Conservation (phyloP, 108 stramenopile species). For the Cylindrotheca closterium region DNA sequence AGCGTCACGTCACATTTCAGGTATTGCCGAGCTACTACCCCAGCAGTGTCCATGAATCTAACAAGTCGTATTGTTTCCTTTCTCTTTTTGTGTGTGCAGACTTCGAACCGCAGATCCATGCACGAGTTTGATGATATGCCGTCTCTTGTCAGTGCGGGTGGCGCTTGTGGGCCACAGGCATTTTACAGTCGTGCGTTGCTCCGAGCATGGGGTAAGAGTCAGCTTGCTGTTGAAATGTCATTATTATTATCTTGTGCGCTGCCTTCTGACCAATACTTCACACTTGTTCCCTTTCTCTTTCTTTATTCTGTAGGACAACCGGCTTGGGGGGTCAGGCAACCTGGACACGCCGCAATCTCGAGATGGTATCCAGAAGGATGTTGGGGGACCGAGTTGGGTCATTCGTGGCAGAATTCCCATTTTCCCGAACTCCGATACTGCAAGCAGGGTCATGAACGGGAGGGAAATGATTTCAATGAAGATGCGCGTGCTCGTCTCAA, state of each 20-base stretch:
- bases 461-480: slow-evolving; percentile 34
- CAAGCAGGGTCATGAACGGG: not conserved
- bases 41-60: too few relatives aligned
- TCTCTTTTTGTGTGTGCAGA: not conserved
- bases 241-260: not conserved
- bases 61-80: not conserved
- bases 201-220: slow-evolving; percentile 45
- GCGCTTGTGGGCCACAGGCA: slow-evolving; percentile 60
- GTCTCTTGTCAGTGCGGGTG: slow-evolving; percentile 47
- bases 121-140: slow-evolving; percentile 22
- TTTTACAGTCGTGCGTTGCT: slow-evolving; percentile 52
- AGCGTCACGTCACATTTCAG: too few relatives aligned
- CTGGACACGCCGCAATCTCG: slow-evolving; percentile 46
- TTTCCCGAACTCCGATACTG: not conserved
- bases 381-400: not conserved
- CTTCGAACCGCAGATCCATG: slow-evolving; percentile 24
- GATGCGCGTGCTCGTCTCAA: slow-evolving; percentile 22
- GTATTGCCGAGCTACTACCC: too few relatives aligned
- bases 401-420: not conserved
- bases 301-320: too few relatives aligned
- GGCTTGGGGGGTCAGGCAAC: too few relatives aligned
- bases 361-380: slow-evolving; percentile 22
- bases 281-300: not conserved
- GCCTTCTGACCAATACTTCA: not conserved
- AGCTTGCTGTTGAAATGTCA: not conserved